Base-by-base conservation (phyloP, 768 basidiomycete genomes). In the Calvatia gigantea region DNA sequence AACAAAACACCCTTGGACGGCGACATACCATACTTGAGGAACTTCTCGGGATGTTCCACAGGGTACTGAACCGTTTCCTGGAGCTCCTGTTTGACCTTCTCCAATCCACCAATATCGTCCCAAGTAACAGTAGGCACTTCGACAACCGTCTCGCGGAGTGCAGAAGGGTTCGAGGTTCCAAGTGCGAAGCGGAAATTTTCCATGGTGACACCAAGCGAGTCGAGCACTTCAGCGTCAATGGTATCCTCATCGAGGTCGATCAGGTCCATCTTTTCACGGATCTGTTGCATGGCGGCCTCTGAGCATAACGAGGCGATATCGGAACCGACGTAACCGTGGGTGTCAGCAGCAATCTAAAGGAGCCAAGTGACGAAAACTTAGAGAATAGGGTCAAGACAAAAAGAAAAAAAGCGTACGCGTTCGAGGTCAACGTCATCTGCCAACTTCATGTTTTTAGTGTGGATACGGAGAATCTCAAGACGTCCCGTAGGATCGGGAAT, bases 1-100 rank as follows among this genome's bases (percentile, higher is more conserved):
- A 99, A 99, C 65, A 99, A 74, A 43, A 99, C 97, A 85, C 97
- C 97, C 79, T 98, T 98, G 31, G 94, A 96, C 4, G 97, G 96
- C 25, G 93, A 94, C 97, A 99, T 98, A 63, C 97, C 97, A 67
- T 99, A 99, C 79, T 99, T 99, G 88, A 99, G 81, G 94, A 98
- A 99, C 79, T 99, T 99, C 71, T 99, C 97, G 58, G 97, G 97
- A 69, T 98, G 97, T 73, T 99, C 97, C 72, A 98, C 97, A 50
- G 97, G 97, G 79, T 99, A 99, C 69, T 98, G 96, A 0, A 99
- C 96, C 9, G 97, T 99, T 76, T 99, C 97, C 70, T 99, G 97
- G 51, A 99, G 80, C 75, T 99, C 97, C 75, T 84, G 85, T 78
- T 99, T 98, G 89, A 99, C 97, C 74, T 98, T 98, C 57, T 97